Base-by-base conservation (phyloP, 2,329 filamentous ascomycete genomes). In the Ophiostoma ulmi region DNA sequence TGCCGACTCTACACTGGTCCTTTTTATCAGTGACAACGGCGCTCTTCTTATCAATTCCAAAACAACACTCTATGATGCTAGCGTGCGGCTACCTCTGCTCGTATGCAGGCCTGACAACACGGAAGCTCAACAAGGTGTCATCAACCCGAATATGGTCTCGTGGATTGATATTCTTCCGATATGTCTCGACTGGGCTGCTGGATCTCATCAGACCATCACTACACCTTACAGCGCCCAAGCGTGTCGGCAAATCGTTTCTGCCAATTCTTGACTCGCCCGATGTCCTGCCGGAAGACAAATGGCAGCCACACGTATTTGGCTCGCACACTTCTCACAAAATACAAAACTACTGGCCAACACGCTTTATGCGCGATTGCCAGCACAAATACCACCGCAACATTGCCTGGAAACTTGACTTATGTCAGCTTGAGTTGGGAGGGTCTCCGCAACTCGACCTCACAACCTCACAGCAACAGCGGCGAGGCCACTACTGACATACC, bases 361-460 rank as follows among this genome's bases (percentile, higher is more conserved):
- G 83, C 14, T 81, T 79, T 73, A 76, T 85, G 48, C 81, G 83
- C n/a, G 79, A 76, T 2, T 74, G 74, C 0, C 75, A 76, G 5
- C 84, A 79, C 78, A 85, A 85, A 74, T 85, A 85, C 73, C 83
- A 85, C 73, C 80, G 83, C 20, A 85, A 85, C 67, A 76, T 85
- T 0, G 80, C 80, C 17, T 84, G 81, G 81, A 76, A 78, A 2
- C 79, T 85, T 0, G 82, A 85, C 52, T 58, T 58, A 58, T 8
- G 52, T 31, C n/a, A 58, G 52, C 11, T 26, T 58, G 52, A 58
- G 52, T 8, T 58, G 22, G 52, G 52, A 58, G 5, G 52, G 22
- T 58, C 52, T 26, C 11, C 52, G 52, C n/a, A 26, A 58, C 11
- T 58, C 52, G 20, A 81, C 78, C 0, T 79, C 83, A 39, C 83